These are phyloP conservation scores for Eustoma russellianum DNA, from an alignment of 257 asterid species.

Conservation along the genomic window DNA sequence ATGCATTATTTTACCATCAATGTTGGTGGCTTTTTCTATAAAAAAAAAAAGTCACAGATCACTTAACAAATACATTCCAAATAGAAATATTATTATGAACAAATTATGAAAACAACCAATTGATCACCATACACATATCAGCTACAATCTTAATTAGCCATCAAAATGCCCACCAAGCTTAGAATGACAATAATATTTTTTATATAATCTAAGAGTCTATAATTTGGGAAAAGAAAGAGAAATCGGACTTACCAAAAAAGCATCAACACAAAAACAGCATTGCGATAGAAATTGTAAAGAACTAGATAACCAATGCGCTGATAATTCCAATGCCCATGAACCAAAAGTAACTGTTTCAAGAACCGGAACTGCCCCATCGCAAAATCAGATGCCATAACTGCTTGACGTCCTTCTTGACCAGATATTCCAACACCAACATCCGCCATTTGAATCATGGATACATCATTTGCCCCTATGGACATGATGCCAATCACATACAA, in stretches of 20 bases:
- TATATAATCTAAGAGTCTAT: too few species aligned
- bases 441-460: slow-evolving; percentile 99
- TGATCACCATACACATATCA: too few species aligned
- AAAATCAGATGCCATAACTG: slow-evolving; percentile 99
- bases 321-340: slow-evolving; percentile 98
- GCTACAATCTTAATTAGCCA: too few species aligned
- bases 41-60: too few species aligned
- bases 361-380: slow-evolving; percentile 97
- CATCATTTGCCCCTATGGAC: slow-evolving; percentile 88
- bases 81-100: too few species aligned
- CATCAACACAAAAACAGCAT: slow-evolving; percentile 95
- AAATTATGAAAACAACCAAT: too few species aligned
- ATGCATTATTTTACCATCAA: too few species aligned
- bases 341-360: slow-evolving; percentile 84
- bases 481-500: slow-evolving; percentile 18
- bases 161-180: too few species aligned
- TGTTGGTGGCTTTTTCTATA: too few species aligned
- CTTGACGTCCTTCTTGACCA: slow-evolving; percentile 99
- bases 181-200: too few species aligned
- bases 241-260: slow-evolving; percentile 73
- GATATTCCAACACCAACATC: slow-evolving; percentile 99
- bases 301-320: slow-evolving; percentile 90
- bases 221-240: slow-evolving; percentile 7
- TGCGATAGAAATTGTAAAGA: slow-evolving; percentile 89
- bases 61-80: too few species aligned